Conservation (phyloP, 352 stramenopile genomes). For the Globisporangium radiosum region DNA sequence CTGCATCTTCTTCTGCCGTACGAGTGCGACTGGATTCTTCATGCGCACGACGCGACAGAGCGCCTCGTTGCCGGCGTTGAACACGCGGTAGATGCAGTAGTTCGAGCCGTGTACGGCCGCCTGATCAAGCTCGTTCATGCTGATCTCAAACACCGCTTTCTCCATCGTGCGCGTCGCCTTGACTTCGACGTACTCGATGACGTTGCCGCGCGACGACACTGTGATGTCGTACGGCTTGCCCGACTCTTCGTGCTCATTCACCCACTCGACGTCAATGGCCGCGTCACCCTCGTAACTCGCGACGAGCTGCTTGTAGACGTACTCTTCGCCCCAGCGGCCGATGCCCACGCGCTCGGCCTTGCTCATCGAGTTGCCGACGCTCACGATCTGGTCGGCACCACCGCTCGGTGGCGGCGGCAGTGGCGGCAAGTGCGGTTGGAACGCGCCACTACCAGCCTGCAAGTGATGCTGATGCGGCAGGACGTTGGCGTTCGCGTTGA, state of each 20-base stretch:
- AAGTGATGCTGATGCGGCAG: neutral
- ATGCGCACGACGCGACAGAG: slow-evolving; percentile 76
- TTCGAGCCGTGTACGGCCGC: slow-evolving; percentile 66
- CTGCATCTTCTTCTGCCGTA: slow-evolving; percentile 78
- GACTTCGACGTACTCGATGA: slow-evolving; percentile 82
- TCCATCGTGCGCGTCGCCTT: slow-evolving; percentile 85
- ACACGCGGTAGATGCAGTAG: slow-evolving; percentile 84
- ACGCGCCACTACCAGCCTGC: neutral
- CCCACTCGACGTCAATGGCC: slow-evolving; percentile 47
- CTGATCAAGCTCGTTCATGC: slow-evolving; percentile 84
- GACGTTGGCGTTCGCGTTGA: neutral
- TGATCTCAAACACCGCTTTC: slow-evolving; percentile 86
- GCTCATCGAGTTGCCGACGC: slow-evolving; percentile 52
- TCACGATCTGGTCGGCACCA: slow-evolving; percentile 8
- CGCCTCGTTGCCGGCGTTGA: slow-evolving; percentile 66
- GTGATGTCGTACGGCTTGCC: slow-evolving; percentile 79
- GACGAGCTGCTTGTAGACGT: slow-evolving; percentile 70
- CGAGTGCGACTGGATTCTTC: slow-evolving; percentile 76
- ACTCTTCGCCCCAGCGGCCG: slow-evolving; percentile 78
- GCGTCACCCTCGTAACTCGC: slow-evolving; percentile 28
- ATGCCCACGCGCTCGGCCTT: slow-evolving; percentile 72
- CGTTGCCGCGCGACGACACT: slow-evolving; percentile 32
- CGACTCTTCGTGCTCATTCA: slow-evolving; percentile 78
- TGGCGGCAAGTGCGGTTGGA: slow-evolving; percentile 6
- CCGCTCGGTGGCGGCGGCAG: neutral